Base-by-base conservation (phyloP, 345 rosid genomes). In the Rhizophora apiculata region DNA sequence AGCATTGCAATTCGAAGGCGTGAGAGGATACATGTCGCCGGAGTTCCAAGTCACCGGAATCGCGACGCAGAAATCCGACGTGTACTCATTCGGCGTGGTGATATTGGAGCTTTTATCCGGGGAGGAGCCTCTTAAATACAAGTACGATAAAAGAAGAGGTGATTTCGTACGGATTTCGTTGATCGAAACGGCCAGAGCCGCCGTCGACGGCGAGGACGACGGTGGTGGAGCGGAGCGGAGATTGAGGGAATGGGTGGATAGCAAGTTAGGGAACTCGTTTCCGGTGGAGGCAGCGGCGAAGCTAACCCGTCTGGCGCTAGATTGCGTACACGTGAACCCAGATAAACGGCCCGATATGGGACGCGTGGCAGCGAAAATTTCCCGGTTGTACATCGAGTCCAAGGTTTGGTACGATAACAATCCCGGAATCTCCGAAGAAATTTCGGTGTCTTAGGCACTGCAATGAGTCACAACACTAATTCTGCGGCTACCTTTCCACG, bases 11-110 rank as follows among this genome's bases (percentile, higher is more conserved):
- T 85, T 91, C 78, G 85, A 89, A 77, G 97, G 96, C 4, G 87
- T 74, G 39, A 82, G 88, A 66, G 97, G 90, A 0, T 94, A 94
- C 81, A 94, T 91, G 96, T 85, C 97, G 70, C 96, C 93, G 67
- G 97, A 94, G 34, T 91, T 81, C 73, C 83, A 66, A 15, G 39
- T 71, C 9, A 74, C 76, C 1, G 96, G 96, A 4, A 46, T 80
- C 37, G 86, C 88, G 8, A 84, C 91, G 30, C 96, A 86, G 86
- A 80, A 87, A 63, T 79, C 98, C 0, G 98, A 94, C 60, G 89
- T 87, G 7, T 91, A 79, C 78, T 87, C 95, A 0, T 86, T 94
- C 39, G 97, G 97, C 0, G 93, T 94, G 16, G 85, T 91, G 79
- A 71, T 94, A 11, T 57, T 94, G 34, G 98, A 94, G 83, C 74